Base-by-base conservation (phyloP, 352 stramenopile genomes). In the Pythium pyrilobum region DNA sequence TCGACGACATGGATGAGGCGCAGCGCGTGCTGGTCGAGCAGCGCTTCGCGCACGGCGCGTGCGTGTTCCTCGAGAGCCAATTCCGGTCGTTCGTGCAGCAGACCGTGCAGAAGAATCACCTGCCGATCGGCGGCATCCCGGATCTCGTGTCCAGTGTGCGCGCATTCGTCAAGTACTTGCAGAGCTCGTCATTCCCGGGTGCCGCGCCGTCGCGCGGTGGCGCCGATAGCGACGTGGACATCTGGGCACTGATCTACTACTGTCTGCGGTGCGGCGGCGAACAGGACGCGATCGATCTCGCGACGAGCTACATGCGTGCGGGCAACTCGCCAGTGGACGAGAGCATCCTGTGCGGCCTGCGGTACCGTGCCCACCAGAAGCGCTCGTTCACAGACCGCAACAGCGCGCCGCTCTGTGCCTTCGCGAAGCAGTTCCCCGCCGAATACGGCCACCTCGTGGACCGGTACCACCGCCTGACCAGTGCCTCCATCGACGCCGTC, bases 231-330 rank as follows among this genome's bases (percentile, higher is more conserved):
- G 72, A 89, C 41, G 64, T 64, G 9, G 85, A 89, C 58, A 62
- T 82, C 28, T 94, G 83, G 83, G 64, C 81, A 1, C 53, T 90
- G 42, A 37, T 94, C 9, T 94, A 91, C 68, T 94, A 91, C 60
- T 88, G 72, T 21, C 46, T 94, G 15, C 83, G 83, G 31, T 88
- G 77, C 25, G 83, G 83, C 31, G 77, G 77, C 20, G 74, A 89
- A 20, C 63, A 82, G 23, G 83, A 94, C 56, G 81, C 81, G 8
- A 66, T 82, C 4, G 69, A 87, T 24, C 59, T 92, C 5, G 76
- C 72, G 24, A 53, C 56, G 0, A 85, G 66, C 13, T 62, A 71
- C 12, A 65, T 73, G 15, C 64, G 58, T 13, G 49, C 69, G 2
- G 72, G 75, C 37, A 67, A 86, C 29, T 71, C 61, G 20, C 56